A percentile compares a stretch with the other conserved stretches of the same genome.
Evolutionary conservation across 2,329 filamentous ascomycete species (phyloP).

Genomic region (Dothistroma septosporum): DNA sequence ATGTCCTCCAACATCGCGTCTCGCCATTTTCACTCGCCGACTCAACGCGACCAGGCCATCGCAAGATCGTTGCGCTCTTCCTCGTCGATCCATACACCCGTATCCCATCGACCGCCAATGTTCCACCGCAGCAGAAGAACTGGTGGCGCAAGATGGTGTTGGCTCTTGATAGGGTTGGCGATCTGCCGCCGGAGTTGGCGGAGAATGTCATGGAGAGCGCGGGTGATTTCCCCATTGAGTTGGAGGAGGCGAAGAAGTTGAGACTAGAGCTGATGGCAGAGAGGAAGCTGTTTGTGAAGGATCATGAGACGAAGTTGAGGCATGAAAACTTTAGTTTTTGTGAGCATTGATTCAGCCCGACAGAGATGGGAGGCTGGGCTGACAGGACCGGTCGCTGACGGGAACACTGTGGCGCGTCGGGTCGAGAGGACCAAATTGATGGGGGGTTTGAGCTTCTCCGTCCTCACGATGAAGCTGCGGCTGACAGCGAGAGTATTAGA

Average conservation of each 20-base stretch:
- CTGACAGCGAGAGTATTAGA: too few species aligned
- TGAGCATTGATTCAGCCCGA: conserved; percentile 25
- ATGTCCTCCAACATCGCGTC: conserved; percentile 50
- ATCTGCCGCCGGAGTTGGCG: conserved; percentile 29
- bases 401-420: not conserved
- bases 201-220: conserved; percentile 27
- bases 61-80: conserved; percentile 56
- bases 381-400: not conserved
- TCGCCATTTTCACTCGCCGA: conserved; percentile 50
- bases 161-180: conserved; percentile 16
- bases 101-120: conserved; percentile 51
- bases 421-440: too few species aligned
- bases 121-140: conserved; percentile 49
- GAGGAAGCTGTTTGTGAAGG: conserved; percentile 21
- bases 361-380: not conserved
- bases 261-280: conserved; percentile 33
- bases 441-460: too few species aligned
- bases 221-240: conserved; percentile 28
- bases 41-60: conserved; percentile 50
- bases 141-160: conserved; percentile 39
- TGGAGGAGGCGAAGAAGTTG: conserved; percentile 29
- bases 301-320: conserved; percentile 15
- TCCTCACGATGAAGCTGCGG: too few species aligned
- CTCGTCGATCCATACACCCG: conserved; percentile 54
- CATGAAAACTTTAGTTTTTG: conserved; percentile 29